Conservation (phyloP, 768 basidiomycete genomes). For the Panaeolus papilionaceus region DNA sequence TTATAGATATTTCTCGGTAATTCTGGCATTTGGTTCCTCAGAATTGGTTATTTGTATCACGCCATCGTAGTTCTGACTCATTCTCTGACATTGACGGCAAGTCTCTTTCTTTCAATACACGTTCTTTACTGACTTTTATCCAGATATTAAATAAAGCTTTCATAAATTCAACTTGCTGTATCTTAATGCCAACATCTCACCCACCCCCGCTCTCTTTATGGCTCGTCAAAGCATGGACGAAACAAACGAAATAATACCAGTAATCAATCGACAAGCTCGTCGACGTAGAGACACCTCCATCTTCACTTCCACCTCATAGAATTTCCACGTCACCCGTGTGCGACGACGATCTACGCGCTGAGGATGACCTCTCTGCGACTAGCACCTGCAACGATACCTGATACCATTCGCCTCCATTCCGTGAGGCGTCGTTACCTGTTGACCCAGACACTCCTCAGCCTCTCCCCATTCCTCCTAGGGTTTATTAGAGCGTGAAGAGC, state of each 20-base stretch:
- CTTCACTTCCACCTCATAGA: not conserved
- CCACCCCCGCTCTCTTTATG: not conserved
- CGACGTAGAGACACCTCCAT: slow-evolving; percentile 14
- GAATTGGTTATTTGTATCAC: not conserved
- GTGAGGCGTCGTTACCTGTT: slow-evolving; percentile 29
- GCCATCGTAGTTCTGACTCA: not conserved
- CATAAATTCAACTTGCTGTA: too few relatives aligned
- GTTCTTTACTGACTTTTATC: not conserved
- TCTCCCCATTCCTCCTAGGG: slow-evolving; percentile 31
- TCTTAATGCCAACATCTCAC: not conserved
- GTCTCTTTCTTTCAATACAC: too few relatives aligned
- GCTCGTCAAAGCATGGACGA: not conserved
- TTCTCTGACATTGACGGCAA: not conserved
- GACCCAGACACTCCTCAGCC: slow-evolving; percentile 29
- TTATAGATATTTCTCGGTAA: not conserved
- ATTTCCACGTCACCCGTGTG: not conserved
- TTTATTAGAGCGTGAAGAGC: slow-evolving; percentile 9
- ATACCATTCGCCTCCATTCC: slow-evolving; percentile 37
- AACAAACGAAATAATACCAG: too few relatives aligned
- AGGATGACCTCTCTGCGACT: not conserved
- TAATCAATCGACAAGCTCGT: slow-evolving; percentile 5
- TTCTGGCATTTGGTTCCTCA: slow-evolving; percentile 2
- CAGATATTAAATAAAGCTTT: not conserved
- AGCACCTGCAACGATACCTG: not conserved
- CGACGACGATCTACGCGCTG: slow-evolving; percentile 14